Conservation (phyloP, 2,329 filamentous ascomycete genomes). For the Westerdykella sp. region DNA sequence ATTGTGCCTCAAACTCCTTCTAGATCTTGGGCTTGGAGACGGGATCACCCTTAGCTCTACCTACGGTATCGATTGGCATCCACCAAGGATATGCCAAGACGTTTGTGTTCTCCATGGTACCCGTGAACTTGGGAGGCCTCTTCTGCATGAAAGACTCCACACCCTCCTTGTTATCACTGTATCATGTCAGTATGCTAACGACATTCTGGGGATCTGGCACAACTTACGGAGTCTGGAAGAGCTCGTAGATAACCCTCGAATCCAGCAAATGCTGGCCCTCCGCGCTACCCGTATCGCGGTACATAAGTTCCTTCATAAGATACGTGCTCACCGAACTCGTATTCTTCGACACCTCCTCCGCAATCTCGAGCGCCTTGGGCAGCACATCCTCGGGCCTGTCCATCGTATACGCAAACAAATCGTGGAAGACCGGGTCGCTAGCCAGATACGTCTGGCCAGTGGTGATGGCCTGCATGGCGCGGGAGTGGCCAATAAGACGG, state of each 20-base stretch:
- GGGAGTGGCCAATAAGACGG: constrained; percentile 58
- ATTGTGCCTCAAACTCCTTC: neutral
- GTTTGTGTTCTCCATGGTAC: constrained; percentile 54
- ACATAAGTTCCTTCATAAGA: constrained; percentile 69
- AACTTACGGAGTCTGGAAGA: constrained; percentile 48
- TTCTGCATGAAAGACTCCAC: constrained; percentile 65
- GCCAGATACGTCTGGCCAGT: constrained; percentile 57
- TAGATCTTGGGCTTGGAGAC: constrained; percentile 27
- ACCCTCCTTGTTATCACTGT: constrained; percentile 60
- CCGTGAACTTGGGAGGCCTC: constrained; percentile 56
- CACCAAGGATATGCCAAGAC: constrained; percentile 64
- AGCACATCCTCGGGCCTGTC: constrained; percentile 55
- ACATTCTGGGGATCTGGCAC: neutral
- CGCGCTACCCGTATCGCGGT: constrained; percentile 50
- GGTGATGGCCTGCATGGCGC: constrained; percentile 60
- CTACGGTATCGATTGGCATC: constrained; percentile 48
- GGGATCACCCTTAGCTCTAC: constrained; percentile 34
- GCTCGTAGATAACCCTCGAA: constrained; percentile 55
- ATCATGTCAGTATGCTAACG: constrained; percentile 5
- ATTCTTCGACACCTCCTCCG: constrained; percentile 60
- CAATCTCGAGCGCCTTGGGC: constrained; percentile 58
- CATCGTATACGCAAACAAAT: constrained; percentile 61
- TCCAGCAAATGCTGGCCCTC: constrained; percentile 69
- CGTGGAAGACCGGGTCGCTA: constrained; percentile 47
- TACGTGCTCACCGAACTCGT: constrained; percentile 58